A percentile compares a stretch with the other conserved stretches of the same genome.
Evolutionary conservation across 129 eudicot species (phyloP).

Genomic region (Helianthus tuberosus): DNA sequence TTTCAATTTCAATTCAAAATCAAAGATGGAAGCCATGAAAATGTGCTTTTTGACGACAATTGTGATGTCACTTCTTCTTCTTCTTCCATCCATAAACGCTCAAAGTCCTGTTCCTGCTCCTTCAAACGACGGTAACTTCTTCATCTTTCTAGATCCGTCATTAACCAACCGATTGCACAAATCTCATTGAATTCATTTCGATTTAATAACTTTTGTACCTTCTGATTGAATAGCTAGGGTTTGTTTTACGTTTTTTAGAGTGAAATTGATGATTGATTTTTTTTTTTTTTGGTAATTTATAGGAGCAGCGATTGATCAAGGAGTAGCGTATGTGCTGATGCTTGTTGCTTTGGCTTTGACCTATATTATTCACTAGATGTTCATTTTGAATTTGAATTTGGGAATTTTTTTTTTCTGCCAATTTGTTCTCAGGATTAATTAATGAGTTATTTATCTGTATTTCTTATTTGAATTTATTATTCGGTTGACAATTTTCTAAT

Average conservation of each 20-base stretch:
- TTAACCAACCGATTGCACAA: too few species aligned
- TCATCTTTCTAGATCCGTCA: constrained; percentile 21
- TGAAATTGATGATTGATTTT: constrained; percentile 5
- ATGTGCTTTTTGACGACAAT: constrained; percentile 40
- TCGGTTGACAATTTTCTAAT: constrained; percentile 15
- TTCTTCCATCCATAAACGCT: constrained; percentile 60
- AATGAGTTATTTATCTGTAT: constrained; percentile 1
- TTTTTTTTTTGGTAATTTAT: constrained; percentile 16
- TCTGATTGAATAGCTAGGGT: neutral
- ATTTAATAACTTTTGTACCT: neutral
- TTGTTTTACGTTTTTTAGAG: too few species aligned
- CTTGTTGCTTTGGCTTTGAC: constrained; percentile 85
- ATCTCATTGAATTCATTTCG: neutral
- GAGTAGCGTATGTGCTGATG: constrained; percentile 79
- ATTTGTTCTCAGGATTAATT: neutral
- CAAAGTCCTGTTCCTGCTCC: constrained; percentile 60
- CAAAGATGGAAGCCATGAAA: constrained; percentile 55
- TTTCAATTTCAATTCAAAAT: too few species aligned
- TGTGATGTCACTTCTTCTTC: constrained; percentile 42
- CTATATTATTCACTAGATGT: constrained; percentile 65
- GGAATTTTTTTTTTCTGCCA: too few species aligned
- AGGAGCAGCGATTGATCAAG: constrained; percentile 79
- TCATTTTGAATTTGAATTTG: neutral
- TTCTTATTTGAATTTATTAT: neutral
- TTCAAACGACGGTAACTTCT: constrained; percentile 53